These are phyloP conservation scores for Trichoderma sp. DNA, from an alignment of 2,329 filamentous ascomycete species.

Conservation along the genomic window DNA sequence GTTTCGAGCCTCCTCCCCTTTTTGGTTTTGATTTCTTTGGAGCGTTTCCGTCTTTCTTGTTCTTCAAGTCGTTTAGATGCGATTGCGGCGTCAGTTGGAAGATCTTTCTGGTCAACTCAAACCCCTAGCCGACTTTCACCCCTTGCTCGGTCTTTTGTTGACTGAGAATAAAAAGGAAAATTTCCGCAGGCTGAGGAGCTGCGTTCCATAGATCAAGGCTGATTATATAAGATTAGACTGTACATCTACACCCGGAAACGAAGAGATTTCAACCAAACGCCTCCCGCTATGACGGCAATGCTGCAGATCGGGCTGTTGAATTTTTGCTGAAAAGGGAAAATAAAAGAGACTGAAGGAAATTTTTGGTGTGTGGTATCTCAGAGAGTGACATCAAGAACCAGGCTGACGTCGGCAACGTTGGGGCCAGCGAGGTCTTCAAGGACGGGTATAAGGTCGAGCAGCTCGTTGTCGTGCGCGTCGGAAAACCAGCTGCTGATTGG, in stretches of 20 bases:
- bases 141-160: slow-evolving; percentile 16
- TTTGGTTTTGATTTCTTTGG: slow-evolving; percentile 18
- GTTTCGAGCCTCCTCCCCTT: neutral
- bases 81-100: slow-evolving; percentile 34
- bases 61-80: slow-evolving; percentile 38
- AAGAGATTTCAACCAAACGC: slow-evolving; percentile 53
- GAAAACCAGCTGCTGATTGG: slow-evolving; percentile 99
- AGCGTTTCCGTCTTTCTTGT: slow-evolving; percentile 31
- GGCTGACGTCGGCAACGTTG: slow-evolving; percentile 91
- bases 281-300: slow-evolving; percentile 54
- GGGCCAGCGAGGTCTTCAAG: slow-evolving; percentile 91
- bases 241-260: slow-evolving; percentile 54
- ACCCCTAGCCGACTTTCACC: slow-evolving; percentile 15
- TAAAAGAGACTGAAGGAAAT: slow-evolving; percentile 25
- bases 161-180: slow-evolving; percentile 1
- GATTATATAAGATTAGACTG: slow-evolving; percentile 55
- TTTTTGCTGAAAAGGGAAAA: slow-evolving; percentile 36
- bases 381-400: slow-evolving; percentile 90
- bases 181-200: slow-evolving; percentile 5
- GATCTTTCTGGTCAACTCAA: slow-evolving; percentile 19
- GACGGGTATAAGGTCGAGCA: slow-evolving; percentile 95
- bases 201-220: slow-evolving; percentile 24
- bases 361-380: slow-evolving; percentile 46
- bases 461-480: slow-evolving; percentile 97
- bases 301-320: slow-evolving; percentile 39